phyloP scores from a whole-genome alignment of 2,329 filamentous ascomycete genomes.

The Trichoderma sp. region DNA sequence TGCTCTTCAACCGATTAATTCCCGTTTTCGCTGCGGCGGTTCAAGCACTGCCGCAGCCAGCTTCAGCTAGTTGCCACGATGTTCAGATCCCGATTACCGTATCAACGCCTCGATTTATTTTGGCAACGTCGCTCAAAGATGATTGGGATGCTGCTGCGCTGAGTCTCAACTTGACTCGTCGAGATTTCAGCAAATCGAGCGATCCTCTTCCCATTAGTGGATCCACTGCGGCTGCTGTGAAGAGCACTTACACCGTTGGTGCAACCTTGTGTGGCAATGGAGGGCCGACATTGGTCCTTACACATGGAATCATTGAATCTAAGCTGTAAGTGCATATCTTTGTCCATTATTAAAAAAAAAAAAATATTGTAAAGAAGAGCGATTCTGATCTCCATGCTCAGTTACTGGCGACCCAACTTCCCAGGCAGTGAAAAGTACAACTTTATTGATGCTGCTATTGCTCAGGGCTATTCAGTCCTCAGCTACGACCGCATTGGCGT shows the following conservation, averaged over 20 bases:
- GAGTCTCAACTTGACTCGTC: slow-evolving; percentile 11
- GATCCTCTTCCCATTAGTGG: slow-evolving; percentile 7
- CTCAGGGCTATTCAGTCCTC: slow-evolving; percentile 11
- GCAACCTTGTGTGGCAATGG: slow-evolving; percentile 1
- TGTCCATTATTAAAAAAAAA: too few species aligned
- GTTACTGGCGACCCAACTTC: slow-evolving; percentile 6
- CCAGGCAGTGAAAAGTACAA: slow-evolving; percentile 1
- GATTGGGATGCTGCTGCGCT: slow-evolving; percentile 17
- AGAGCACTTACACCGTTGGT: slow-evolving; percentile 15
- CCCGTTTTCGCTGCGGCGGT: not conserved
- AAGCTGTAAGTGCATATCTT: not conserved
- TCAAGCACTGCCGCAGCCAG: slow-evolving; percentile 3
- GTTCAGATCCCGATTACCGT: slow-evolving; percentile 14
- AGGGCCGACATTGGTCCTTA: slow-evolving; percentile 6
- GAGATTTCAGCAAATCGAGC: not conserved
- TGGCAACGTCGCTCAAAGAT: not conserved
- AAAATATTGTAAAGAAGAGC: not conserved
- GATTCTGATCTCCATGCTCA: not conserved
- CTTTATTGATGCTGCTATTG: slow-evolving; percentile 1
- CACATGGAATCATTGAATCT: slow-evolving; percentile 10
- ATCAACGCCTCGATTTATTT: slow-evolving; percentile 5
- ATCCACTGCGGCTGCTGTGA: not conserved
- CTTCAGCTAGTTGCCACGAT: not conserved
- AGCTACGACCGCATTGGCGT: slow-evolving; percentile 17
- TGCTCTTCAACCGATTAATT: not conserved